These are phyloP conservation scores for Xylariaceae sp. DNA, from an alignment of 2,329 filamentous ascomycete species.

Conservation along the genomic window DNA sequence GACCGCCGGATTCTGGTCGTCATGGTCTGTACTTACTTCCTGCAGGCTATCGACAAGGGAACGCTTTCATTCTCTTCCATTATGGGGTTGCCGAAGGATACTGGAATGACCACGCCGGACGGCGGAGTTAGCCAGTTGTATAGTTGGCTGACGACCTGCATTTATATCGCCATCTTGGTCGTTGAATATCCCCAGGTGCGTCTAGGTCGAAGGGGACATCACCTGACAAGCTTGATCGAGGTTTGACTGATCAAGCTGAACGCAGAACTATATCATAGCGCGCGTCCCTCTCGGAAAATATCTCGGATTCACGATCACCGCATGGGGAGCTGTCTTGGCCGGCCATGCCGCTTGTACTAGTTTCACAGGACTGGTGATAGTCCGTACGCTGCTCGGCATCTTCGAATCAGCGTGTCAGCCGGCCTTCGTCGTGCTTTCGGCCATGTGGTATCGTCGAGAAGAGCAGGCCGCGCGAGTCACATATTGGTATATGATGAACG, in stretches of 20 bases:
- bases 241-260: background rate
- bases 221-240: background rate
- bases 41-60: constrained; percentile 65
- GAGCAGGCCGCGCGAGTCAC: constrained; percentile 63
- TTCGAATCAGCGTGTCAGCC: constrained; percentile 69
- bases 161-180: constrained; percentile 65
- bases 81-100: constrained; percentile 54
- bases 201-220: background rate
- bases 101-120: constrained; percentile 39
- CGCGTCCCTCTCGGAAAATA: constrained; percentile 64
- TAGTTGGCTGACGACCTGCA: constrained; percentile 67
- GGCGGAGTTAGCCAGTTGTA: constrained; percentile 45
- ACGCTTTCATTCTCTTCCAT: constrained; percentile 61
- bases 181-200: constrained; percentile 63
- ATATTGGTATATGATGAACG: constrained; percentile 77
- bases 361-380: constrained; percentile 54
- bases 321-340: constrained; percentile 58
- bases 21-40: constrained; percentile 70
- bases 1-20: constrained; percentile 62
- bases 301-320: constrained; percentile 56
- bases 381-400: constrained; percentile 63
- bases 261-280: constrained; percentile 48
- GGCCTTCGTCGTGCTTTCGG: constrained; percentile 59
- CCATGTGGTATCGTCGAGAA: constrained; percentile 66
- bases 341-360: constrained; percentile 56